These are phyloP conservation scores for Neurospora pannonica DNA, from an alignment of 495 filamentous ascomycete genomes.

Conservation along the genomic window DNA sequence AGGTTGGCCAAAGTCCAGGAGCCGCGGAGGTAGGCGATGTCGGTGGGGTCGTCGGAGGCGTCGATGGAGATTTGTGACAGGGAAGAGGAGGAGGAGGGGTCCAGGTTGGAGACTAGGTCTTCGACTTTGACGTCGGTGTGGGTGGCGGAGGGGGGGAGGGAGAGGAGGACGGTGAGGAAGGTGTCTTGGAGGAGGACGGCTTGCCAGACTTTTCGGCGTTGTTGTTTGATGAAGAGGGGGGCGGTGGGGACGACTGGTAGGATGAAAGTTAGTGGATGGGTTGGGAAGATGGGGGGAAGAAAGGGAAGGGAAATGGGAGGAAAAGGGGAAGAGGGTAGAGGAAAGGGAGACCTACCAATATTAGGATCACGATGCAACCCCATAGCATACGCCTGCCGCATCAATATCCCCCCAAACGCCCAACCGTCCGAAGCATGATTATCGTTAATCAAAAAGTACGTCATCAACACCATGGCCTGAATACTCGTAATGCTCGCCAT, in stretches of 20 bases:
- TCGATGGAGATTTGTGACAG: conserved; percentile 15
- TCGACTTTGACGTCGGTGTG: conserved; percentile 63
- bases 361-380: conserved; percentile 68
- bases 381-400: conserved; percentile 65
- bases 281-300: not conserved
- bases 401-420: conserved; percentile 62
- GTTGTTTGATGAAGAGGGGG: conserved; percentile 54
- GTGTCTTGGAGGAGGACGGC: conserved; percentile 67
- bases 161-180: conserved; percentile 65
- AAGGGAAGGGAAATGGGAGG: not conserved
- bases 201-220: conserved; percentile 65
- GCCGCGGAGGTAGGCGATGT: conserved; percentile 57
- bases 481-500: conserved; percentile 55
- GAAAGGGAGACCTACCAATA: conserved; percentile 33
- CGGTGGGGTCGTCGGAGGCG: conserved; percentile 42
- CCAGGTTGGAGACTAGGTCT: conserved; percentile 45
- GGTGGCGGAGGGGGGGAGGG: conserved; percentile 59
- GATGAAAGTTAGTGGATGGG: not conserved
- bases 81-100: not conserved
- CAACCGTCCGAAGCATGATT: conserved; percentile 67
- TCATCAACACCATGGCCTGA: conserved; percentile 64
- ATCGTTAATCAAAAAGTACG: conserved; percentile 70
- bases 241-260: conserved; percentile 44
- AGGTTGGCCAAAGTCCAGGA: conserved; percentile 66
- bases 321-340: not conserved